Percentiles rank a stretch among this genome's conserved stretches.
These are phyloP conservation scores for Pisolithus thermaeus DNA, from an alignment of 1,284 basidiomycete genomes.

Conservation along the genomic window DNA sequence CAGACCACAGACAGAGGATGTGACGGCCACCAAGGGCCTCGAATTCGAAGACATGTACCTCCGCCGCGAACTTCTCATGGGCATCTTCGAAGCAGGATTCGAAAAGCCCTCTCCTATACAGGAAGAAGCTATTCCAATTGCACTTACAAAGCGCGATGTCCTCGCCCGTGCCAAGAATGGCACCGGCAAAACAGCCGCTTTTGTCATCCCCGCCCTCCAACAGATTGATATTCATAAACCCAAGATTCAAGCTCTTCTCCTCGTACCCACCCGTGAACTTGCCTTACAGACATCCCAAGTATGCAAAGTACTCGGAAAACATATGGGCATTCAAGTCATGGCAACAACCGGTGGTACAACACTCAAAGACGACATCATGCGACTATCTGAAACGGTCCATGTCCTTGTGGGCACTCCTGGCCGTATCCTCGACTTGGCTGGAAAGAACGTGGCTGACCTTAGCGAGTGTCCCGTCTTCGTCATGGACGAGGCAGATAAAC, in stretches of 20 bases:
- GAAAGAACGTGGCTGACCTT: conserved; percentile 92
- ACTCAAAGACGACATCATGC: conserved; percentile 95
- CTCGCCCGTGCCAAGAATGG: conserved; percentile 90
- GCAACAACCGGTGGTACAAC: conserved; percentile 98
- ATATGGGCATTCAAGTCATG: conserved; percentile 96
- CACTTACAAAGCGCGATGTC: conserved; percentile 83
- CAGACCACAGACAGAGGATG: conserved; percentile 93
- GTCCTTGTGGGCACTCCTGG: conserved; percentile 97
- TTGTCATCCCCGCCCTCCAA: conserved; percentile 95
- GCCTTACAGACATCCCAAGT: conserved; percentile 97
- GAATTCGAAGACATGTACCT: conserved; percentile 89
- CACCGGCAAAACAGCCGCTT: conserved; percentile 96
- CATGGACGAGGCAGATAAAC: conserved; percentile 99
- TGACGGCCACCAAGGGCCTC: conserved; percentile 83
- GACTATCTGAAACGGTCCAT: conserved; percentile 87
- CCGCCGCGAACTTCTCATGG: conserved; percentile 81
- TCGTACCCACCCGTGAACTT: conserved; percentile 93
- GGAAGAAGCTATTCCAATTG: conserved; percentile 92
- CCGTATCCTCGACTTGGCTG: conserved; percentile 90
- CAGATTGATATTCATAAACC: conserved; percentile 82
- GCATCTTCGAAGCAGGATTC: conserved; percentile 95
- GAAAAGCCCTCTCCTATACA: conserved; percentile 97
- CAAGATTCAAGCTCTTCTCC: conserved; percentile 93
- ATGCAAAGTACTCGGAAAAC: conserved; percentile 95
- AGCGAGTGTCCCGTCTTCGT: conserved; percentile 94